Conservation (phyloP, 345 rosid genomes). For the Eucalyptus shirleyi region DNA sequence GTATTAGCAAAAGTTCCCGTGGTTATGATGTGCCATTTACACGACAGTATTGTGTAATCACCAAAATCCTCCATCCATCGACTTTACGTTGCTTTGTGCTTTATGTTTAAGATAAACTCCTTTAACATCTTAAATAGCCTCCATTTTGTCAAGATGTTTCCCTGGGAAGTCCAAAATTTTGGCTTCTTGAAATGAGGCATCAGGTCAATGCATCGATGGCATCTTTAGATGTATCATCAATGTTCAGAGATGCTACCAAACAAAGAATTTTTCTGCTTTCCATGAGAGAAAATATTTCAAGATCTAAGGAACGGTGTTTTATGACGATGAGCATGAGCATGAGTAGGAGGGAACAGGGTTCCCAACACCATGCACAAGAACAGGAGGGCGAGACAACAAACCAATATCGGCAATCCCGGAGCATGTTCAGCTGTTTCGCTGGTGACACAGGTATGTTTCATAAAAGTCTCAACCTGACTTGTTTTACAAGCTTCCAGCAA, state of each 20-base stretch:
- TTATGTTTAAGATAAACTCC: neutral
- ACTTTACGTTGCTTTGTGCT: neutral
- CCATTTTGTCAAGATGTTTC: neutral
- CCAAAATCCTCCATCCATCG: neutral
- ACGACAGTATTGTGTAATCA: neutral
- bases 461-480: neutral
- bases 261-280: neutral
- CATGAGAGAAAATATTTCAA: neutral
- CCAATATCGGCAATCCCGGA: no score
- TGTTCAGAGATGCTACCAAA: neutral
- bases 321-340: neutral
- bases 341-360: neutral
- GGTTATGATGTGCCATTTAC: neutral
- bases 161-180: neutral
- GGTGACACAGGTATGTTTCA: neutral
- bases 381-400: no score
- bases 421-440: no score
- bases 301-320: neutral
- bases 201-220: neutral
- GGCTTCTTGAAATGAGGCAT: neutral
- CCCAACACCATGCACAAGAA: neutral
- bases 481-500: neutral
- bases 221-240: neutral
- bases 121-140: neutral
- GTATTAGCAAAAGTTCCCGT: neutral